phyloP scores from a whole-genome alignment of 1,284 basidiomycete species.

The Rhodotorula sp. region DNA sequence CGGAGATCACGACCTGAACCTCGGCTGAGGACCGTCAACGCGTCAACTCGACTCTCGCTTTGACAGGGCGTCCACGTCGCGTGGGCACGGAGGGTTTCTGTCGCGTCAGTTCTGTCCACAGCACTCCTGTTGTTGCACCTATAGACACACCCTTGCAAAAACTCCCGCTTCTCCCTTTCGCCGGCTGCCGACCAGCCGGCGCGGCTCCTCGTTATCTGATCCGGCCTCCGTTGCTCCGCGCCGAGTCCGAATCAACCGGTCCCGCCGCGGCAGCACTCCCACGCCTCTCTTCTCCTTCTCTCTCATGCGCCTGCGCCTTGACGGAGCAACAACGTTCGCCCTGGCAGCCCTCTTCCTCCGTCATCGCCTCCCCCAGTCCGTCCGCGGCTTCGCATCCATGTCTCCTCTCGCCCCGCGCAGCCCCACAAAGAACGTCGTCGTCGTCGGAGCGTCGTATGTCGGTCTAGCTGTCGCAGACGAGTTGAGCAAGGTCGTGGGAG shows the following conservation, averaged over 20 bases:
- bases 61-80: neutral
- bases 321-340: neutral
- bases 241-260: too few species aligned
- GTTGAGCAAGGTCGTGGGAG: constrained; percentile 30
- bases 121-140: neutral
- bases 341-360: neutral
- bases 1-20: neutral
- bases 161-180: too few species aligned
- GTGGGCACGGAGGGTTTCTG: neutral
- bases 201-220: too few species aligned
- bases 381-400: neutral
- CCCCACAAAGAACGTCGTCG: constrained; percentile 36
- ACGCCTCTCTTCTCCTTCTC: neutral
- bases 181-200: too few species aligned
- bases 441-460: constrained; percentile 44
- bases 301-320: neutral
- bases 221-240: too few species aligned
- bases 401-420: too few species aligned
- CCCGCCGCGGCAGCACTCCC: neutral
- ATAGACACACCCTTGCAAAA: neutral
- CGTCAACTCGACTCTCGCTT: neutral
- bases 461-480: constrained; percentile 39
- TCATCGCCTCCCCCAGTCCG: neutral
- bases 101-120: neutral
- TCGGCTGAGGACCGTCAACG: neutral